These are phyloP conservation scores for Furcasterigmium furcatum DNA, from an alignment of 2,329 filamentous ascomycete genomes.

Conservation along the genomic window DNA sequence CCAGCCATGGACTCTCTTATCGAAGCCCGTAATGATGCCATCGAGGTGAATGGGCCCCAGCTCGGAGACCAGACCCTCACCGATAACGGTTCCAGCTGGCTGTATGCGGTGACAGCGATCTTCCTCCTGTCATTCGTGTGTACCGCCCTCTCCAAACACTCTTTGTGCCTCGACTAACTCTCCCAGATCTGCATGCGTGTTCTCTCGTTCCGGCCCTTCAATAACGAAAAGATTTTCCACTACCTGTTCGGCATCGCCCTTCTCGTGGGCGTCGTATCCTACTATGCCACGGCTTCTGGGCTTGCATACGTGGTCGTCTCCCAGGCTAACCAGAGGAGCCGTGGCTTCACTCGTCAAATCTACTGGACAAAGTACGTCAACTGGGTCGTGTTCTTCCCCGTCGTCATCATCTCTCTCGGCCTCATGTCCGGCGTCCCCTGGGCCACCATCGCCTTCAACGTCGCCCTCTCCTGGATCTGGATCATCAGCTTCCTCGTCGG, in stretches of 20 bases:
- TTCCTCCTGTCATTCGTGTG: slow-evolving; percentile 42
- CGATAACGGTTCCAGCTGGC: slow-evolving; percentile 49
- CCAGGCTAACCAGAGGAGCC: slow-evolving; percentile 27
- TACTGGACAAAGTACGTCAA: slow-evolving; percentile 55
- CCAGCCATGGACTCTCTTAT: slow-evolving; percentile 26
- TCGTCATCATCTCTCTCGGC: slow-evolving; percentile 40
- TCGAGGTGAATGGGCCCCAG: slow-evolving; percentile 41
- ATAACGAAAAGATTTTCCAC: slow-evolving; percentile 53
- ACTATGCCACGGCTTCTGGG: slow-evolving; percentile 50
- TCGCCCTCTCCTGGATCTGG: slow-evolving; percentile 49
- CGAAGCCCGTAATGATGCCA: slow-evolving; percentile 39
- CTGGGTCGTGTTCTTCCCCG: slow-evolving; percentile 49
- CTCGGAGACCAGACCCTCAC: slow-evolving; percentile 34
- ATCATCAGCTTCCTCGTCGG: slow-evolving; percentile 45
- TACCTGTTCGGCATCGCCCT: slow-evolving; percentile 49
- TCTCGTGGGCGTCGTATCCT: slow-evolving; percentile 45
- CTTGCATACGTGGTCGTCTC: slow-evolving; percentile 40
- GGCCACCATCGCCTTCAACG: slow-evolving; percentile 50
- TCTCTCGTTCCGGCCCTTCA: slow-evolving; percentile 36
- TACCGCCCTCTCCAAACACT: background rate
- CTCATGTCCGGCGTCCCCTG: slow-evolving; percentile 51
- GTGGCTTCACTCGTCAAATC: slow-evolving; percentile 38
- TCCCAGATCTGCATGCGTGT: slow-evolving; percentile 34
- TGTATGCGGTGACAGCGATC: slow-evolving; percentile 50
- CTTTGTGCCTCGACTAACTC: slow-evolving; percentile 8